phyloP scores from a whole-genome alignment of 2,329 filamentous ascomycete genomes.

The Helotiales sp. region DNA sequence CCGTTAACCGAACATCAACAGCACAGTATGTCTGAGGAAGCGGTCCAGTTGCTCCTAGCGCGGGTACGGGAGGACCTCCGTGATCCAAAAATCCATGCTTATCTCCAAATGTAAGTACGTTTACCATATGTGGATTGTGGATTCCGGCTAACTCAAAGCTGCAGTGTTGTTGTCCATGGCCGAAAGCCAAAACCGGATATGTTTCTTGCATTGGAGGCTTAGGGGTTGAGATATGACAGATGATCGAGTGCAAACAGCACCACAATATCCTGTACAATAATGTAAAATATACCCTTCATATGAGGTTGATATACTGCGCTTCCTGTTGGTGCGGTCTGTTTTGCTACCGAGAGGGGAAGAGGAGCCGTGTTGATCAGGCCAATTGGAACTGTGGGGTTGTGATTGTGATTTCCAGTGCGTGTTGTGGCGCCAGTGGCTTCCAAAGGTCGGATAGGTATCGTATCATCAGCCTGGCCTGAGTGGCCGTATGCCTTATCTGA shows the following conservation, averaged over 20 bases:
- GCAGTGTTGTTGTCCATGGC: slow-evolving; percentile 5
- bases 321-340: slow-evolving; percentile 1
- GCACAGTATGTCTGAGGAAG: slow-evolving; percentile 4
- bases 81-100: slow-evolving; percentile 5
- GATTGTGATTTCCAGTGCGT: not conserved
- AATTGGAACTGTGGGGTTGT: not conserved
- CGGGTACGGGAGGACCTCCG: not conserved
- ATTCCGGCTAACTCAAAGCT: slow-evolving; percentile 2
- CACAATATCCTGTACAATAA: slow-evolving; percentile 6
- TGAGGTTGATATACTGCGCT: not conserved
- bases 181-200: slow-evolving; percentile 7
- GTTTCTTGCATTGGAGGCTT: not conserved
- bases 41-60: not conserved
- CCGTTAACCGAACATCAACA: not conserved
- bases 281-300: not conserved
- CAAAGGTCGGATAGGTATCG: not conserved
- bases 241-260: slow-evolving; percentile 5
- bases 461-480: not conserved
- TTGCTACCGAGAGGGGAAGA: not conserved
- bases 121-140: not conserved
- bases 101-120: slow-evolving; percentile 5
- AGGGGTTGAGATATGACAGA: slow-evolving; percentile 11
- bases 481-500: not conserved
- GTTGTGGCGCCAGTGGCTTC: not conserved
- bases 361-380: not conserved